Evolutionary conservation across 331 rosid genomes (phyloP).

Genomic region (Ulmus americana): DNA sequence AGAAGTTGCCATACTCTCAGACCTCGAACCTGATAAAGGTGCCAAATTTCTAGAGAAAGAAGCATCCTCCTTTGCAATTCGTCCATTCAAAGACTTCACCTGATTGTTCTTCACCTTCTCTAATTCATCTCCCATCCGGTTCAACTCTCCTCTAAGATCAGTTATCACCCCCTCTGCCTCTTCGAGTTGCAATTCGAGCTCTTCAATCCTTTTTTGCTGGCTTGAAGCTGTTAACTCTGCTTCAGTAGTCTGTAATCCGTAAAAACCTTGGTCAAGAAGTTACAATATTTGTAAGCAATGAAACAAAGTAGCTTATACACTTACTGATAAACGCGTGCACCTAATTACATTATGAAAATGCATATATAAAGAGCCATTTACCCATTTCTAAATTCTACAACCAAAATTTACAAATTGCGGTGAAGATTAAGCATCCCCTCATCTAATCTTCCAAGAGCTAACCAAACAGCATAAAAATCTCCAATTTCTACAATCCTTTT

Average conservation of each 20-base stretch:
- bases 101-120: constrained; percentile 42
- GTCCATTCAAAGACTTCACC: constrained; percentile 26
- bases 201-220: constrained; percentile 49
- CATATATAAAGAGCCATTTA: too few relatives aligned
- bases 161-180: constrained; percentile 61
- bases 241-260: constrained; percentile 45
- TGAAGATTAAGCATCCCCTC: too few relatives aligned
- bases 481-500: background rate
- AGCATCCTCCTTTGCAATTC: constrained; percentile 21
- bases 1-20: constrained; percentile 25
- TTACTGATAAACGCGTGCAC: too few relatives aligned
- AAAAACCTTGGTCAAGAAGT: background rate
- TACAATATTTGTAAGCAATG: background rate
- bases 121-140: constrained; percentile 33
- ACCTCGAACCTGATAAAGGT: constrained; percentile 22
- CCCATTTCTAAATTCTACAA: background rate
- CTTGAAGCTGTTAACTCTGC: constrained; percentile 38
- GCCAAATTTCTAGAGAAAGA: constrained; percentile 22
- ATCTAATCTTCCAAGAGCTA: background rate
- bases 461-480: constrained; percentile 2
- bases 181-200: constrained; percentile 53
- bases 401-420: too few relatives aligned
- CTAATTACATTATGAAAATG: too few relatives aligned
- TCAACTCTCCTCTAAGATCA: constrained; percentile 62
- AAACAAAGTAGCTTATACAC: background rate